Base-by-base conservation (phyloP, 306 rosid genomes). In the Corylus americana region DNA sequence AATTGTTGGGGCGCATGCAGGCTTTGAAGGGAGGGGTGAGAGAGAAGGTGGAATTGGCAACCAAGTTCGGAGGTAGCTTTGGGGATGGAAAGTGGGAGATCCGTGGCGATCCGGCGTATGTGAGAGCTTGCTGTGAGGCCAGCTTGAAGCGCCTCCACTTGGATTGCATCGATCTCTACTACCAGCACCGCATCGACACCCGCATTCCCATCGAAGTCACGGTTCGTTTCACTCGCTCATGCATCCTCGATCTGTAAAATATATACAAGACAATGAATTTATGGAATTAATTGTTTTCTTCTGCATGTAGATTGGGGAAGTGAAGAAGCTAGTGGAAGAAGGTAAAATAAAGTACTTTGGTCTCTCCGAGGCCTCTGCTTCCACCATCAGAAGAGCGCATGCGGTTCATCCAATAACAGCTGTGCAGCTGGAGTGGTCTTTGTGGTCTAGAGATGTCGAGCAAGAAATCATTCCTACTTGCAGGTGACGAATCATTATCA, bases 131-230 rank as follows among this genome's bases (percentile, higher is more conserved):
- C 58, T 82, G 88, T 74, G 95, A 91, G 80, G 88, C 70, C 0
- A 93, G 97, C 83, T 79, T 93, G 85, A 85, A 88, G 78, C 86
- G 94, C 8, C 90, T 93, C 11, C 90, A 75, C 1, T 25, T 91
- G 10, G 73, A 87, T 70, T 87, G 29, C 49, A 80, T 93, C 14
- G 92, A 93, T 83, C 97, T 93, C 79, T 93, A 93, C 80, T 93
- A 91, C 81, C 91, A 86, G 66, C 94, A 89, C 67, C 88, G 95
- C 14, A 17, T 90, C 35, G 97, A 93, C 66, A 87, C 85, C 16
- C 87, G 80, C 47, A 49, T 91, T 49, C 93, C 97, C 1, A 84
- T 93, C 68, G 95, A 93, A 91, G 73, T 90, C 90, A 91, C 93
- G 87, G 97, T 89, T 57, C 8, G 70, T n/a, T 20, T 18, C 35